These are phyloP conservation scores for Suhomyces xylopsoci DNA, from an alignment of 805 yeast genomes.

Conservation along the genomic window DNA sequence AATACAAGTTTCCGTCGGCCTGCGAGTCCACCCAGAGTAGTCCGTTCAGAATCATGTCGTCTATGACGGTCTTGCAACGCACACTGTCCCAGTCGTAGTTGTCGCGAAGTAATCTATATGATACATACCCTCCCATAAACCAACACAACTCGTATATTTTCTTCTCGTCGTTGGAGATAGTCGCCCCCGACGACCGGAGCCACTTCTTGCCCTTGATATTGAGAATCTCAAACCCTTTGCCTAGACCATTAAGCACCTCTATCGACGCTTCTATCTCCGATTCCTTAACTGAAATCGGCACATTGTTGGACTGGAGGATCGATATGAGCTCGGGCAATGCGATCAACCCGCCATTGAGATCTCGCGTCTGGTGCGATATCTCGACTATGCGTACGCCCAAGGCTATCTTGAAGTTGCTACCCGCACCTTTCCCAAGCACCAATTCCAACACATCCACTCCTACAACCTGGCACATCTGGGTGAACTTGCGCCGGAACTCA, in stretches of 20 bases:
- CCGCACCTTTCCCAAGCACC: slow-evolving; percentile 24
- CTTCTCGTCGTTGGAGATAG: slow-evolving; percentile 57
- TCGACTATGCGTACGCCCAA: slow-evolving; percentile 75
- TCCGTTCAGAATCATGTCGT: slow-evolving; percentile 80
- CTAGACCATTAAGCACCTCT: slow-evolving; percentile 51
- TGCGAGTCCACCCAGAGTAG: slow-evolving; percentile 77
- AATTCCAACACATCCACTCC: slow-evolving; percentile 77
- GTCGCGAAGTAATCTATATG: slow-evolving; percentile 59
- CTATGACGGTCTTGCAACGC: slow-evolving; percentile 60
- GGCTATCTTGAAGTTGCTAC: slow-evolving; percentile 59
- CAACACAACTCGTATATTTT: slow-evolving; percentile 72
- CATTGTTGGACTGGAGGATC: slow-evolving; percentile 26
- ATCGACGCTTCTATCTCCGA: slow-evolving; percentile 59
- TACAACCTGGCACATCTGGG: slow-evolving; percentile 69
- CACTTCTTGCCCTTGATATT: slow-evolving; percentile 56
- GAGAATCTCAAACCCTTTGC: slow-evolving; percentile 68
- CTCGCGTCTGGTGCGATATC: slow-evolving; percentile 64
- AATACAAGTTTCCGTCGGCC: slow-evolving; percentile 47
- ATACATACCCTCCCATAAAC: slow-evolving; percentile 69
- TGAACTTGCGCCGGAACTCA: slow-evolving; percentile 66
- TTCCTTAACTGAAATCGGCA: slow-evolving; percentile 32
- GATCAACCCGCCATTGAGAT: slow-evolving; percentile 79
- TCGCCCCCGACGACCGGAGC: slow-evolving; percentile 34
- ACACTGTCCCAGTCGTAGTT: slow-evolving; percentile 72
- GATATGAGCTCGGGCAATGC: slow-evolving; percentile 46